Percentiles rank a stretch among this genome's conserved stretches.
phyloP scores from a whole-genome alignment of 176 grass and related monocot genomes.

The Oryza officinalis region DNA sequence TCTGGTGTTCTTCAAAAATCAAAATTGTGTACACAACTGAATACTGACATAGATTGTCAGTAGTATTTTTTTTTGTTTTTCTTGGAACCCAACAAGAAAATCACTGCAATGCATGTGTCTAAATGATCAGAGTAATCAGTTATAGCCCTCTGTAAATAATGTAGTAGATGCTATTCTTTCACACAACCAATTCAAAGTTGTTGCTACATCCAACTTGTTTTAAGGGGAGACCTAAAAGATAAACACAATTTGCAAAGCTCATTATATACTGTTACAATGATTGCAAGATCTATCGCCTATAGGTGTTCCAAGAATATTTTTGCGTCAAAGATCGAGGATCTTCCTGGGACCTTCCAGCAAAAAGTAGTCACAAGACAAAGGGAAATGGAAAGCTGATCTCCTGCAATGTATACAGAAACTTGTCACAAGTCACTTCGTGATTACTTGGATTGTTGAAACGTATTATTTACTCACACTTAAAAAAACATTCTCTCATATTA shows the following conservation, averaged over 20 bases:
- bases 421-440: not conserved
- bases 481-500: no score
- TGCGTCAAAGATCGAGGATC: slow-evolving; percentile 21
- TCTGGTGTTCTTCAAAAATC: not conserved
- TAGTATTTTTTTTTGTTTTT: not conserved
- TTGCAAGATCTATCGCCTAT: slow-evolving; percentile 3
- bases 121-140: not conserved
- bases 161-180: not conserved
- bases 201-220: not conserved
- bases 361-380: not conserved
- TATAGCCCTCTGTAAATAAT: not conserved
- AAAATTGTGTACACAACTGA: not conserved
- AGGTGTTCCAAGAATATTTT: slow-evolving; percentile 9
- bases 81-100: not conserved
- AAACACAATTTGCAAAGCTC: not conserved
- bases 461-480: no score
- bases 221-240: not conserved
- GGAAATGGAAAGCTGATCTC: slow-evolving; percentile 20
- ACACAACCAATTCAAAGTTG: slow-evolving; percentile 2
- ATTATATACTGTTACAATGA: not conserved
- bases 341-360: slow-evolving; percentile 35
- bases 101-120: not conserved
- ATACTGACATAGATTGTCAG: not conserved
- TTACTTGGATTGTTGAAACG: no score
- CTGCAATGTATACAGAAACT: not conserved